These are phyloP conservation scores for Rhexocercosporidium sp. DNA, from an alignment of 2,329 filamentous ascomycete genomes.

Conservation along the genomic window DNA sequence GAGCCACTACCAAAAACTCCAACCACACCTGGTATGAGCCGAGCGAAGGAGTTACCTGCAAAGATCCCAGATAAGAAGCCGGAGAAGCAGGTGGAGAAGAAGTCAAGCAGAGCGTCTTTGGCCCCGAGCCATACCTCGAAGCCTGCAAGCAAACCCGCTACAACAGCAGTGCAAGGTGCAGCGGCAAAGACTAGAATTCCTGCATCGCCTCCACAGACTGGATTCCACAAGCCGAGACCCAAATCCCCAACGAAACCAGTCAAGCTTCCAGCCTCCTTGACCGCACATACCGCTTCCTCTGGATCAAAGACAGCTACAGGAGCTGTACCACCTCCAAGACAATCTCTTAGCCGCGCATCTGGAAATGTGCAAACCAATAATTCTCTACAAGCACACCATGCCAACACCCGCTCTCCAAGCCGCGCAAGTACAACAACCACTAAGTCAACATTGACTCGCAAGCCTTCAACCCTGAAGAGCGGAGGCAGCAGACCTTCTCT, in stretches of 20 bases:
- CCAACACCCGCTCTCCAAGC: slow-evolving; percentile 41
- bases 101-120: slow-evolving; percentile 27
- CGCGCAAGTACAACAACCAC: slow-evolving; percentile 32
- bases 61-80: slow-evolving; percentile 36
- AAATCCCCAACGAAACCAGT: slow-evolving; percentile 74
- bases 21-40: slow-evolving; percentile 41
- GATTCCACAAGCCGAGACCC: slow-evolving; percentile 62
- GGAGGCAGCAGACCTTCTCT: slow-evolving; percentile 46
- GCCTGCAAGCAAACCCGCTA: slow-evolving; percentile 33
- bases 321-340: slow-evolving; percentile 42
- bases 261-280: slow-evolving; percentile 69
- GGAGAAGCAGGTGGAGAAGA: slow-evolving; percentile 31
- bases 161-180: slow-evolving; percentile 25
- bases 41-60: slow-evolving; percentile 36
- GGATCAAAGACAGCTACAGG: slow-evolving; percentile 62
- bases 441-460: slow-evolving; percentile 32
- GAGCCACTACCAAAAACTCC: slow-evolving; percentile 46
- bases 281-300: slow-evolving; percentile 72
- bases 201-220: slow-evolving; percentile 39
- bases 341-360: slow-evolving; percentile 50
- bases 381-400: slow-evolving; percentile 38
- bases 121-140: slow-evolving; percentile 29
- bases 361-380: slow-evolving; percentile 44
- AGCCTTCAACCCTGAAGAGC: slow-evolving; percentile 36
- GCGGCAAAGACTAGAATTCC: slow-evolving; percentile 36